These are phyloP conservation scores for Cystobasidium ongulense DNA, from an alignment of 768 basidiomycete species.

Conservation along the genomic window DNA sequence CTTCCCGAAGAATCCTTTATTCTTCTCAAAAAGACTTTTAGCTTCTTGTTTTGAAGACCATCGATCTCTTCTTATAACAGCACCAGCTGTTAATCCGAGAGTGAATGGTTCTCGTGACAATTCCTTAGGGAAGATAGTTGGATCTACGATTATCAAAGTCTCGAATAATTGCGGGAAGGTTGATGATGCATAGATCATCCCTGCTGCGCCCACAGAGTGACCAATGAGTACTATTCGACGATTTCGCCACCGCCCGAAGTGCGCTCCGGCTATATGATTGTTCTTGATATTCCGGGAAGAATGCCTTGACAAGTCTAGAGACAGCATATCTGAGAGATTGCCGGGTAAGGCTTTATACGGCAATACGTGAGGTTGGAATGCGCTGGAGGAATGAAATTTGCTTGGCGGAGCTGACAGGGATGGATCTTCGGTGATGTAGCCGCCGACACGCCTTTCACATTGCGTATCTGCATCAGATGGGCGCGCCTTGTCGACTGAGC, in stretches of 20 bases:
- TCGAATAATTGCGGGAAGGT: conserved; percentile 44
- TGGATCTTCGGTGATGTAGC: conserved; percentile 10
- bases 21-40: conserved; percentile 49
- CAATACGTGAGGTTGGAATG: conserved; percentile 30
- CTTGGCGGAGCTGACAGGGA: not conserved
- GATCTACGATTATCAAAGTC: conserved; percentile 50
- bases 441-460: not conserved
- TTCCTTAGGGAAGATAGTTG: conserved; percentile 50
- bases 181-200: conserved; percentile 52
- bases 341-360: not conserved
- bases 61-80: conserved; percentile 55
- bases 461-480: not conserved
- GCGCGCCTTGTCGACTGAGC: not conserved
- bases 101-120: conserved; percentile 42
- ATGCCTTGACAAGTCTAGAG: not conserved
- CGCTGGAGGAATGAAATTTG: not conserved
- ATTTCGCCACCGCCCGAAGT: conserved; percentile 18
- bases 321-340: not conserved
- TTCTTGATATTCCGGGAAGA: not conserved
- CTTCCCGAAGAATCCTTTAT: conserved; percentile 57
- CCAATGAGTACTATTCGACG: conserved; percentile 57
- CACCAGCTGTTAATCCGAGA: conserved; percentile 56
- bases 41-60: conserved; percentile 70
- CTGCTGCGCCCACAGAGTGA: conserved; percentile 77
- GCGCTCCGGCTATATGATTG: not conserved